A percentile compares a stretch with the other conserved stretches of the same genome.
Evolutionary conservation across 2,329 filamentous ascomycete species (phyloP).

Genomic region (Sphaceloma murrayae): DNA sequence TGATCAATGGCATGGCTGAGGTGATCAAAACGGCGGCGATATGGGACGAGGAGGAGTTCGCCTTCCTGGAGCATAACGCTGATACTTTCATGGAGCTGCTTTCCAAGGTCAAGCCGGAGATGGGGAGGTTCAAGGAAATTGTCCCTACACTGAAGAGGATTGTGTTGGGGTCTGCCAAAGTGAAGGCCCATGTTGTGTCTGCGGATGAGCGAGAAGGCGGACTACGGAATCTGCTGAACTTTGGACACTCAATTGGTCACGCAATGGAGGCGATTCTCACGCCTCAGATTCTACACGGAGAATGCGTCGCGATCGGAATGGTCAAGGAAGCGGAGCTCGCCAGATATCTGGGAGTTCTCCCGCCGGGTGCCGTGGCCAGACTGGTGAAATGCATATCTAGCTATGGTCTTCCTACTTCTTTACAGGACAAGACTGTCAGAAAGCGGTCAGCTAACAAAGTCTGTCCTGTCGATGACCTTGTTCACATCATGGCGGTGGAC

Average conservation of each 20-base stretch:
- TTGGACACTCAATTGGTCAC: conserved; percentile 95
- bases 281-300: conserved; percentile 88
- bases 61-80: conserved; percentile 72
- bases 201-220: conserved; percentile 91
- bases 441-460: conserved; percentile 76
- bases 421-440: conserved; percentile 73
- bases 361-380: conserved; percentile 77
- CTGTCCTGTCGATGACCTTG: conserved; percentile 74
- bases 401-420: conserved; percentile 77
- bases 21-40: conserved; percentile 82
- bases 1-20: conserved; percentile 98
- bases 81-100: conserved; percentile 64
- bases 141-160: conserved; percentile 44
- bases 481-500: conserved; percentile 93
- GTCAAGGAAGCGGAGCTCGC: conserved; percentile 94
- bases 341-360: conserved; percentile 74
- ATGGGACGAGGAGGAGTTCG: conserved; percentile 82
- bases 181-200: conserved; percentile 91
- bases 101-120: conserved; percentile 44
- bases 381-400: conserved; percentile 89
- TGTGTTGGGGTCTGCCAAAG: conserved; percentile 79
- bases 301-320: conserved; percentile 96
- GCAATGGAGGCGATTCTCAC: conserved; percentile 93
- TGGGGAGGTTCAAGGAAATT: conserved; percentile 59
- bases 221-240: conserved; percentile 88